These are phyloP conservation scores for Sicyos baderoa DNA, from an alignment of 306 rosid genomes.

Conservation along the genomic window DNA sequence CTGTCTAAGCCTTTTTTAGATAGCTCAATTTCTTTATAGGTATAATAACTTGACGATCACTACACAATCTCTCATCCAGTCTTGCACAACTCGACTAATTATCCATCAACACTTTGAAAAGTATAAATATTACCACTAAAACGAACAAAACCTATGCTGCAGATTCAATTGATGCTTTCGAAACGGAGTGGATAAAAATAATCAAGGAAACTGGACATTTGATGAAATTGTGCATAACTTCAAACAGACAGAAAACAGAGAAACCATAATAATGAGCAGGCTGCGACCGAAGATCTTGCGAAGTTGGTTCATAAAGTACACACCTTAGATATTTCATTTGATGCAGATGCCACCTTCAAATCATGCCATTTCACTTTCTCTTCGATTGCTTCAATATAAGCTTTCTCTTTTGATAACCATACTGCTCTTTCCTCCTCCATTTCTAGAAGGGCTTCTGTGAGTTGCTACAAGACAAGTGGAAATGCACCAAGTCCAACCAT, in stretches of 20 bases:
- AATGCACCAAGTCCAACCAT: background rate
- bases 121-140: background rate
- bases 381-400: constrained; percentile 53
- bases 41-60: constrained; percentile 9
- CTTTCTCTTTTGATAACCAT: constrained; percentile 75
- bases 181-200: background rate
- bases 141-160: background rate
- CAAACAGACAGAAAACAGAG: background rate
- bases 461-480: constrained; percentile 51
- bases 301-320: constrained; percentile 15
- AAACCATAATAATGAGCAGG: background rate
- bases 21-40: background rate
- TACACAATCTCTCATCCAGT: background rate
- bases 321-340: constrained; percentile 56
- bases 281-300: background rate
- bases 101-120: background rate
- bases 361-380: constrained; percentile 45
- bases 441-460: constrained; percentile 76
- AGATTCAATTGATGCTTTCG: background rate
- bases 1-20: background rate
- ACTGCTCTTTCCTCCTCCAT: constrained; percentile 89
- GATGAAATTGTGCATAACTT: background rate
- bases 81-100: background rate
- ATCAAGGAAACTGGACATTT: background rate
- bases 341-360: constrained; percentile 34